Conservation (phyloP, 257 asterid species). For the Solanum sejunctum region DNA sequence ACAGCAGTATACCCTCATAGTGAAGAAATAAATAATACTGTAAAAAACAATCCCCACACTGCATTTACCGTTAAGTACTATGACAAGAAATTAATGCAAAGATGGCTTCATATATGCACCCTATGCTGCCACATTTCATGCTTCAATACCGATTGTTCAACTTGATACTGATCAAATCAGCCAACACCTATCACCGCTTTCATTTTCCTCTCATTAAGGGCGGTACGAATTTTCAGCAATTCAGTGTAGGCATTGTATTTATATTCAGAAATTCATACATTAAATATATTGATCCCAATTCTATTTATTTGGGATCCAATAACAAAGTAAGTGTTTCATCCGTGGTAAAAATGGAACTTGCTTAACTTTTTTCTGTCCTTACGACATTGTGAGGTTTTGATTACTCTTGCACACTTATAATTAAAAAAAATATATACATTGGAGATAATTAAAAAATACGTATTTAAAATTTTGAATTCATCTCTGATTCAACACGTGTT, state of each 20-base stretch:
- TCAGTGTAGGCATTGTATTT: background rate
- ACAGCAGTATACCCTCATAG: background rate
- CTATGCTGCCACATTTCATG: conserved; percentile 46
- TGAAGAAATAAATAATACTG: background rate
- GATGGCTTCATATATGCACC: conserved; percentile 16
- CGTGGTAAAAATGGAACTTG: too few species aligned
- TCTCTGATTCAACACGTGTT: background rate
- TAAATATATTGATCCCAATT: background rate
- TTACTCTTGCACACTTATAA: too few species aligned
- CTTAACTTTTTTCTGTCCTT: too few species aligned
- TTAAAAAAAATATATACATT: background rate
- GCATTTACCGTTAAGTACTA: background rate
- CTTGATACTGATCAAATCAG: background rate
- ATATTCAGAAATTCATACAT: background rate
- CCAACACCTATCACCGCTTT: background rate
- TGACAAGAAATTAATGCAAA: background rate
- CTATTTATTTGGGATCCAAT: too few species aligned
- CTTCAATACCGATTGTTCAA: conserved; percentile 19
- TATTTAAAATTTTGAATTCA: background rate
- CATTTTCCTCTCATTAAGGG: background rate
- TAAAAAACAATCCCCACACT: background rate
- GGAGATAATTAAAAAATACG: background rate
- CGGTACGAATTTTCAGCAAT: background rate
- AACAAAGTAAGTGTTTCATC: background rate
- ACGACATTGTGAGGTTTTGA: too few species aligned